Base-by-base conservation (phyloP, 179 eudicot species). In the Sideroxylon spinosum region DNA sequence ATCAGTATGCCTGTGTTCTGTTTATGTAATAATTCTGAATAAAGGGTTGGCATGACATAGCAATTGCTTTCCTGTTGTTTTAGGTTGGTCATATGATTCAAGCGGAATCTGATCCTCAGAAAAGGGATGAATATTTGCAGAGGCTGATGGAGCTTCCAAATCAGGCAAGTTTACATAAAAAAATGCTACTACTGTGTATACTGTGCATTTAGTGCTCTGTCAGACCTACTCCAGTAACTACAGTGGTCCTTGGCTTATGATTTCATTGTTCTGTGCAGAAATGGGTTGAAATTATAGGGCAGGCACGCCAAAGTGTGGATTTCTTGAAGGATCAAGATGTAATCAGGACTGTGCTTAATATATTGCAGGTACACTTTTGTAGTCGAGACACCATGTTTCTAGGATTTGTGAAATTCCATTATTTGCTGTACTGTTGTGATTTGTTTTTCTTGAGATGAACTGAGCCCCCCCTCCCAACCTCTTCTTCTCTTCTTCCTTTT, bases 81-180 rank as follows among this genome's bases (percentile, higher is more conserved):
- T 80, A 96, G 99, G 99, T 96, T 77, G 97, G 97, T 76, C 84
- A 91, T 67, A 96, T 96, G 99, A 96, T 96, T 79, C 95, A 94
- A 68, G 97, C 98, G 20, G 99, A 96, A 80, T 65, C 95, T 76
- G 99, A 96, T 76, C 91, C 97, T 17, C 90, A 87, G 37, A 96
- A 87, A 87, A 90, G 98, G 79, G 98, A 92, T 79, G 99, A 96
- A 56, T 96, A 87, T 86, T 79, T 96, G 56, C 90, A 88, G 80
- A 90, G 98, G 81, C 86, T 96, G 85, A 96, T 96, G 99, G 97
- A 88, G 53, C 88, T 96, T 72, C 99, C 99, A 8, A 94, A 94
- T 88, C 96, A 91, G 93, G 99, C 88, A 86, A 67, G 83, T 32
- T 76, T 56, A 52, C 62, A 7, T 50, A 25, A 19, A 32, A 32